Evolutionary conservation across 176 grass and related monocot genomes (phyloP).

Genomic region (Canna indica): DNA sequence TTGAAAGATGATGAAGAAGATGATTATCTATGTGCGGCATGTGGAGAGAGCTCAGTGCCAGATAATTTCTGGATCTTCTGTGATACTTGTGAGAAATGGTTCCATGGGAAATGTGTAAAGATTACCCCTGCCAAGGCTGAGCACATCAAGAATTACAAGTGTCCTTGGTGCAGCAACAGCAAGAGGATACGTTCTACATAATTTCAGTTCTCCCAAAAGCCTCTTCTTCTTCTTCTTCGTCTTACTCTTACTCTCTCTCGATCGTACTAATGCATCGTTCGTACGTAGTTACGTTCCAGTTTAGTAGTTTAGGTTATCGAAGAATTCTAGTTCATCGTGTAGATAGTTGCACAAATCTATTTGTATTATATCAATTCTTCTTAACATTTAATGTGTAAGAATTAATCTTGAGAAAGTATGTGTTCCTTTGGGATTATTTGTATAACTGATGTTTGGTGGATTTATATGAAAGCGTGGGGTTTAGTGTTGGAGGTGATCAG

Average conservation of each 20-base stretch:
- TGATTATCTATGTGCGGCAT: conserved; percentile 23
- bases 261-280: background rate
- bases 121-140: conserved; percentile 36
- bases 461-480: no score
- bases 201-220: background rate
- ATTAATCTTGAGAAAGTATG: no score
- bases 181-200: conserved; percentile 7
- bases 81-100: conserved; percentile 38
- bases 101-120: conserved; percentile 41
- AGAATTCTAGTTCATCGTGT: no score
- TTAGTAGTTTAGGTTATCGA: no score
- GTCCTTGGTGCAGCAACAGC: conserved; percentile 29
- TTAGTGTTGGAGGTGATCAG: no score
- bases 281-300: no score
- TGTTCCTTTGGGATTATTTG: no score
- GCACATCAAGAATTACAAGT: conserved; percentile 47
- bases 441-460: no score
- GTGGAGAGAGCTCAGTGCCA: conserved; percentile 28
- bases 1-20: conserved; percentile 14
- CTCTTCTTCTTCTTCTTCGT: background rate
- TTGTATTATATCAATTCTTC: no score
- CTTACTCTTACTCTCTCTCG: background rate
- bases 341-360: no score
- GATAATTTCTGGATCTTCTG: conserved; percentile 48
- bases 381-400: no score